Percentiles rank a stretch among this genome's conserved stretches.
Evolutionary conservation across 1,139 yeast genomes (phyloP).

Genomic region (Scheffersomyces insectosa): DNA sequence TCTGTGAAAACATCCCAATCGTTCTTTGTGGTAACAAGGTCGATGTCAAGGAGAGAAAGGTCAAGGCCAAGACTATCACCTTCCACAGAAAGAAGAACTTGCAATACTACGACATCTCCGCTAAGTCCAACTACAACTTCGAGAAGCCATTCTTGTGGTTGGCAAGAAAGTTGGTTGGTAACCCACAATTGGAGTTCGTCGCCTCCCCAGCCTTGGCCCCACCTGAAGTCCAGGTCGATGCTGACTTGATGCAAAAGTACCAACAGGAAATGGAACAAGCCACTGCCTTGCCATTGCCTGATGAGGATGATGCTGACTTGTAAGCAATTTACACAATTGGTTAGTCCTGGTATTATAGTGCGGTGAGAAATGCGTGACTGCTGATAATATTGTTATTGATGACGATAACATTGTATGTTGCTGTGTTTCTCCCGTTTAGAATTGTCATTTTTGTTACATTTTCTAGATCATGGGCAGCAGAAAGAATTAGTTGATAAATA

Average conservation of each 20-base stretch:
- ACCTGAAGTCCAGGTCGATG: conserved; percentile 98
- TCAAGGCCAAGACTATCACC: conserved; percentile 98
- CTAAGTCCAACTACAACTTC: conserved; percentile 98
- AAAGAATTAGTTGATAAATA: too few relatives aligned
- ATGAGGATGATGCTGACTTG: conserved; percentile 99
- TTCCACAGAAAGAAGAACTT: conserved; percentile 99
- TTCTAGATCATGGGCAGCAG: too few relatives aligned
- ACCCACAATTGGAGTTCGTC: conserved; percentile 96
- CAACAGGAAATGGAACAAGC: conserved; percentile 99
- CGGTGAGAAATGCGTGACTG: too few relatives aligned
- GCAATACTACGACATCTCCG: conserved; percentile 99
- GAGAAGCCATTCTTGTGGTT: conserved; percentile 99
- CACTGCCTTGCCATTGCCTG: conserved; percentile 98
- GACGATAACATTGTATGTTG: too few relatives aligned
- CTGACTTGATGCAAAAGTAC: conserved; percentile 94
- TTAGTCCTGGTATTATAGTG: not conserved
- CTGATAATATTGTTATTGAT: too few relatives aligned
- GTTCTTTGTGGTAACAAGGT: conserved; percentile 99
- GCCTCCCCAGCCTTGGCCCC: conserved; percentile 99
- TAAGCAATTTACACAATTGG: conserved; percentile 34
- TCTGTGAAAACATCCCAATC: conserved; percentile 99
- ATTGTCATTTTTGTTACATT: too few relatives aligned
- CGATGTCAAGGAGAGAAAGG: conserved; percentile 99
- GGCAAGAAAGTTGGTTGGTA: conserved; percentile 98
- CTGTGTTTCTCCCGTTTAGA: too few relatives aligned